These are phyloP conservation scores for Litsea cubeba DNA, from an alignment of 164 flowering plant genomes.

Conservation along the genomic window DNA sequence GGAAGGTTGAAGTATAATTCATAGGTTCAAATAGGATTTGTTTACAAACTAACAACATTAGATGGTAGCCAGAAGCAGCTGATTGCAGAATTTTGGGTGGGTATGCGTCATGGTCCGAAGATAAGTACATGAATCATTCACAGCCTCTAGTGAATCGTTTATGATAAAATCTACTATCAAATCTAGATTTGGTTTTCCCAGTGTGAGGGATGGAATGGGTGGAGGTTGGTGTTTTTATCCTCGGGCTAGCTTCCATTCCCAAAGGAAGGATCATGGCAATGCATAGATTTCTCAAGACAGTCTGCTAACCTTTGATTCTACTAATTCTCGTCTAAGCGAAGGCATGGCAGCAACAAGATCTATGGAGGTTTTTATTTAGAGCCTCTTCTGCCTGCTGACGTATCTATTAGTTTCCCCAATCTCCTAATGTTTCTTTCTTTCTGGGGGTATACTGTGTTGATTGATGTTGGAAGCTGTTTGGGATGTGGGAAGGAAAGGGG, in stretches of 20 bases:
- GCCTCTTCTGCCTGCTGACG: background rate
- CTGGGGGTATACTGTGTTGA: constrained; percentile 1
- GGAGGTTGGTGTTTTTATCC: constrained; percentile 9
- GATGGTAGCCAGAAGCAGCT: constrained; percentile 8
- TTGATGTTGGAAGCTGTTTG: constrained; percentile 4
- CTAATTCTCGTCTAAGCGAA: background rate
- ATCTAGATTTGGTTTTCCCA: background rate
- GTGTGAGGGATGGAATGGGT: background rate
- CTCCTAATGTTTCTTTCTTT: background rate
- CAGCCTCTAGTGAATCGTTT: background rate
- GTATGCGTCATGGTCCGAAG: background rate
- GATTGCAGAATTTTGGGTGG: constrained; percentile 9
- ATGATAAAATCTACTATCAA: background rate
- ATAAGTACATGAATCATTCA: background rate
- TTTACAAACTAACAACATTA: constrained; percentile 7
- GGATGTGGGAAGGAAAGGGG: constrained; percentile 9
- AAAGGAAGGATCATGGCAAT: constrained; percentile 5
- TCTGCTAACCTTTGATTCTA: constrained; percentile 5
- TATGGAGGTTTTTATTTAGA: too few species aligned
- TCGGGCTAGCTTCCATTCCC: constrained; percentile 8
- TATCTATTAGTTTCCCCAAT: background rate
- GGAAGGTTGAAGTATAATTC: constrained; percentile 15
- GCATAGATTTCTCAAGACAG: background rate
- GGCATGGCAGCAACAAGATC: background rate
- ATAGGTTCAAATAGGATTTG: background rate